A percentile compares a stretch with the other conserved stretches of the same genome.
phyloP scores from a whole-genome alignment of 2,329 filamentous ascomycete species.

The Aspergillus terreus region DNA sequence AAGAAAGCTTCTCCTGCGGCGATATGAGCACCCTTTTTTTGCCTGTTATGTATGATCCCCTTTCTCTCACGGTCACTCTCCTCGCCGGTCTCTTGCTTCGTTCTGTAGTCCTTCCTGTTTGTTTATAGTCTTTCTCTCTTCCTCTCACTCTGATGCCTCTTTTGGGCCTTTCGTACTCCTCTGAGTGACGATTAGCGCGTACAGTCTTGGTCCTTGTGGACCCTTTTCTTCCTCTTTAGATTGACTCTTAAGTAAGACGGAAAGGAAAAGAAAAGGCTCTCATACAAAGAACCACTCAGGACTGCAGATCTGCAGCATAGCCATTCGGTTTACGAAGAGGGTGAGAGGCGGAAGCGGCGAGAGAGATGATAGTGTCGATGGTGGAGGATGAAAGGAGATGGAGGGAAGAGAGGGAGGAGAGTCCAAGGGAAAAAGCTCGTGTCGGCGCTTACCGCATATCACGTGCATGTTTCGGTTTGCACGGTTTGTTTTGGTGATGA shows the following conservation, averaged over 20 bases:
- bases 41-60: no score
- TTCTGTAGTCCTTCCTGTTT: neutral
- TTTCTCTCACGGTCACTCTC: no score
- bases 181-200: slow-evolving; percentile 13
- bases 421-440: slow-evolving; percentile 12
- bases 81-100: no score
- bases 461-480: slow-evolving; percentile 16
- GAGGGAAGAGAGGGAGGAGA: neutral
- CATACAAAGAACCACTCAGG: slow-evolving; percentile 34
- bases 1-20: neutral
- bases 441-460: slow-evolving; percentile 3
- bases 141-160: neutral
- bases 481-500: slow-evolving; percentile 14
- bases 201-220: slow-evolving; percentile 14
- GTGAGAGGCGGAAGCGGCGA: slow-evolving; percentile 12
- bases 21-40: no score
- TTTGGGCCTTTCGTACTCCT: neutral
- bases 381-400: neutral
- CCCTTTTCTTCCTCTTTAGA: slow-evolving; percentile 17
- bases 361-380: slow-evolving; percentile 1
- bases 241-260: slow-evolving; percentile 21
- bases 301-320: slow-evolving; percentile 31
- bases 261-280: slow-evolving; percentile 26
- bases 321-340: slow-evolving; percentile 39
- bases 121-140: slow-evolving; percentile 7